Base-by-base conservation (phyloP, 768 basidiomycete species). In the Hemileccinum rubropunctum region DNA sequence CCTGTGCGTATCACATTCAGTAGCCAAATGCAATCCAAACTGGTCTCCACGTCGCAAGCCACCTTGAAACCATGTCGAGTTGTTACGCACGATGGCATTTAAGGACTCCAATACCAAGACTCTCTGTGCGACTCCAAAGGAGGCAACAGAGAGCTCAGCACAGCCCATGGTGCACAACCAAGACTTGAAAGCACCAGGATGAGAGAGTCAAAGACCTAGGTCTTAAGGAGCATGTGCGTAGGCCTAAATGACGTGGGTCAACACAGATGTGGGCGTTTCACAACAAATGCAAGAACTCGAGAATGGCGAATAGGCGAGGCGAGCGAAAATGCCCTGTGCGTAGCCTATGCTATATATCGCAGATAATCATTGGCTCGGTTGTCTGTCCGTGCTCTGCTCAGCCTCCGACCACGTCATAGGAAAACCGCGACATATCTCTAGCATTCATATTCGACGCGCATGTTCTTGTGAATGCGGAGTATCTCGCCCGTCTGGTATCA, bases 111-210 rank as follows among this genome's bases (percentile, higher is more conserved):
- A 58, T 72, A 58, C 60, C 54, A 49, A 55, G 48, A 42, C 49
- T 52, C 66, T 9, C 6, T 52, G 41, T 41, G 47, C 53, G 38
- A 41, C 51, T 51, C 58, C 34, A 40, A 36, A 41, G 42, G 38
- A 51, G 58, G 57, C 58, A 47, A 49, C 59, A 58, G 53, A 51
- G 56, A 56, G 48, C 32, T 51, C 37, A 30, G 42, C 64, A 71
- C 60, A 70, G 73, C 66, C 76, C 76, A 78, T 79, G 81, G 81
- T 67, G 69, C 72, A 71, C 74, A 71, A 76, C 76, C 58, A 64
- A 57, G 61, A 60, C 74, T 50, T 52, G 75, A 82, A 81, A 64
- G 73, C 74, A 64, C 81, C 81, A 79, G 77, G 73, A 57, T 74
- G 68, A 60, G 65, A 64, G 59, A 75, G 76, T 71, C 76, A 55